phyloP scores from a whole-genome alignment of 352 stramenopile genomes.

The Phytophthora sojae region DNA sequence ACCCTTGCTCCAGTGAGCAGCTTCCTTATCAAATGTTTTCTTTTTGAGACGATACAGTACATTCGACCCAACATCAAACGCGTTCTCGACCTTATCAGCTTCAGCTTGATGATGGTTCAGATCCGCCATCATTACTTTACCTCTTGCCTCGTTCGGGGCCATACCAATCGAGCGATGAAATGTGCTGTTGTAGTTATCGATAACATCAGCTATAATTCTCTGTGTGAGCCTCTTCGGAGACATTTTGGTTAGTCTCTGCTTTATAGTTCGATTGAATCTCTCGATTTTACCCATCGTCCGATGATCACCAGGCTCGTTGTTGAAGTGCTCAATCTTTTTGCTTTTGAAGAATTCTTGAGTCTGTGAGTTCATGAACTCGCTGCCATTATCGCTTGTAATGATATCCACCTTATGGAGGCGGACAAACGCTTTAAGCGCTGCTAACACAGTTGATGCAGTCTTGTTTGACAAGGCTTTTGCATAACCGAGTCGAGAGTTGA shows the following conservation, averaged over 20 bases:
- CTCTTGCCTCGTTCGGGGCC: not conserved
- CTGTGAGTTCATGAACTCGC: not conserved
- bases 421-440: not conserved
- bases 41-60: constrained; percentile 31
- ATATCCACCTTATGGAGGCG: not conserved
- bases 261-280: not conserved
- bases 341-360: not conserved
- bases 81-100: not conserved
- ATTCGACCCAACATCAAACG: constrained; percentile 16
- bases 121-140: not conserved
- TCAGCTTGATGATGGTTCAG: not conserved
- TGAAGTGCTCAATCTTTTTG: not conserved
- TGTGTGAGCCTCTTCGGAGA: not conserved
- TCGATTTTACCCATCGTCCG: not conserved
- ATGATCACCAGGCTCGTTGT: not conserved
- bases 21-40: constrained; percentile 36
- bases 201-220: not conserved
- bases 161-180: not conserved
- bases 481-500: not conserved
- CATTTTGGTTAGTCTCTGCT: not conserved
- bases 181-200: not conserved
- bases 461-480: not conserved
- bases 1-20: constrained; percentile 27
- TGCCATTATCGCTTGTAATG: not conserved
- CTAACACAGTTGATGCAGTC: not conserved